Evolutionary conservation across 2,329 filamentous ascomycete genomes (phyloP), one percentile per base, ranked within the genome.

Genomic region (Hymenoscyphus fructigenus): DNA sequence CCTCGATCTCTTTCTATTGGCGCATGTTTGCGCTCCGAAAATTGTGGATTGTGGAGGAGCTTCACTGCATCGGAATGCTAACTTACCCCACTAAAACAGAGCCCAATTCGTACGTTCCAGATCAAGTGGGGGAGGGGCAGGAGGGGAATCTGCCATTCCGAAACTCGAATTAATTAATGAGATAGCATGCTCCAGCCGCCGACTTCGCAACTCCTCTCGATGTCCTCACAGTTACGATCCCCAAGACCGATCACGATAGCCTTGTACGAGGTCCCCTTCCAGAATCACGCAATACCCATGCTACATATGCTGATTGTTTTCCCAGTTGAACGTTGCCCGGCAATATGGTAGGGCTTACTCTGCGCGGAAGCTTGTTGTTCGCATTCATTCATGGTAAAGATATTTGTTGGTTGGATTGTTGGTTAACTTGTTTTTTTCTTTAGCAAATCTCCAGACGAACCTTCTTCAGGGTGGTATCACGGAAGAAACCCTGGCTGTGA

Each of bases 171-270:
- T 53, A 41, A 58, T 55, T 15, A 15, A 26, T 68, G 32, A 6
- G 71, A 23, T 50, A 82, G 80, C 77, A 80, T 73, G 77, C 75
- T 28, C 76, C 77, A 62, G 74, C 71, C 56, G 57, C 67, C 38
- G 75, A 80, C 63, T 74, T 75, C 61, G 73, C 75, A 29, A 75
- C 76, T 59, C 75, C 78, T 62, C 53, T 67, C 9, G 34, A 71
- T 65, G 57, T 70, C 10, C 70, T 77, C 17, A 79, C 78, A 67
- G 79, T 90, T 57, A 83, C 80, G 64, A 83, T 92, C 62, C 78
- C 84, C 44, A 86, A 82, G 72, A 75, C 77, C 59, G 87, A 92
- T 72, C 86, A 92, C 76, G 82, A 88, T 59, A 76, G 75, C 59
- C 79, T 92, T 66, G 80, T 87, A 69, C 75, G 82, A 64, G 81